Evolutionary conservation across 805 yeast genomes (phyloP), one percentile per base, ranked within the genome.

Genomic region (Pichia sporocuriosa): DNA sequence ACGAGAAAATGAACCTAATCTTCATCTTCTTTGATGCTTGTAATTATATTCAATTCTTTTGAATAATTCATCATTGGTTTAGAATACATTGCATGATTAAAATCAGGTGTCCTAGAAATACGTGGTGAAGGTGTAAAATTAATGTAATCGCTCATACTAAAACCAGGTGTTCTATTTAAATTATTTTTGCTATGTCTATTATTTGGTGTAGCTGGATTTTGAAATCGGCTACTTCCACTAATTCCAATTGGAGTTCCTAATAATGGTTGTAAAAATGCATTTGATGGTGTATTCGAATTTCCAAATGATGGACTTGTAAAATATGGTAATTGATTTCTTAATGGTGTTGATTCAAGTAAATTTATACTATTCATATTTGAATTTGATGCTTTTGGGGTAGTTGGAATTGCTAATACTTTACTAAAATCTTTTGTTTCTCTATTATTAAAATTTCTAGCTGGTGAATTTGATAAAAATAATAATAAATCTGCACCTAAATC

Each of bases 61-160:
- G 57, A 52, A 32, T 50, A 54, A 27, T 44, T 53, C 16, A 52
- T 33, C 13, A 52, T 48, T 6, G 51, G 44, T n/a, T 51, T 53
- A 22, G 46, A 44, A 16, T 48, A 50, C 5, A 35, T 24, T 15
- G 30, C n/a, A 20, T 35, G 32, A 12, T 16, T 25, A 5, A 25
- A 12, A 42, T 61, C 69, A 3, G 72, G 71, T 0, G 71, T 66
- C 33, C 64, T 56, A 6, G 56, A 43, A 23, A 52, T 58, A n/a
- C 67, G 50, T 20, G 84, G 84, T 9, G 84, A 77, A 3, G 93
- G 93, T 1, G 89, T 79, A 56, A 81, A 80, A 56, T 85, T 82
- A 29, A 86, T 82, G 57, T 84, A 85, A 57, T 85, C 95, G 56
- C 77, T 80, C 79, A 85, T 77, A 59, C 85, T 84, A 65, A 85